Evolutionary conservation across 2,329 filamentous ascomycete genomes (phyloP).

Genomic region (Ramularia endophylla): DNA sequence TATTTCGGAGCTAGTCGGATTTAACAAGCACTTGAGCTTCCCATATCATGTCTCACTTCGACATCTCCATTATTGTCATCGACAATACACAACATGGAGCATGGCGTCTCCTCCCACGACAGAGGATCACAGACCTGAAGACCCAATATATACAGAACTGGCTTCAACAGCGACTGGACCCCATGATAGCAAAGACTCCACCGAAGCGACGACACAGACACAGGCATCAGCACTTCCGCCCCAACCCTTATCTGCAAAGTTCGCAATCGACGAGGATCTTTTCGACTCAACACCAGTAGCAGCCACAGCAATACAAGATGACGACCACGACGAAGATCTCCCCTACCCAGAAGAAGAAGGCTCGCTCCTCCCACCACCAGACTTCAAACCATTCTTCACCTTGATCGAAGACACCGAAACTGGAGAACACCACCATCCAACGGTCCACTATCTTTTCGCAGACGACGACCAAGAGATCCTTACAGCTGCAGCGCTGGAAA

Average conservation of each 20-base stretch:
- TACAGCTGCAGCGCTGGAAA: conserved; percentile 57
- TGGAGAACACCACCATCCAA: conserved; percentile 72
- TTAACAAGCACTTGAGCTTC: too few relatives aligned
- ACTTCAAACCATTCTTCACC: conserved; percentile 78
- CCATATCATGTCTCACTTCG: too few relatives aligned
- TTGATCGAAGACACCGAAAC: conserved; percentile 71
- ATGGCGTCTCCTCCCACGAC: too few relatives aligned
- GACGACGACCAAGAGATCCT: conserved; percentile 82
- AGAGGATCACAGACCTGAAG: too few relatives aligned
- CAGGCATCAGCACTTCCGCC: background rate
- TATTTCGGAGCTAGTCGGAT: too few relatives aligned
- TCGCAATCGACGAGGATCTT: conserved; percentile 12
- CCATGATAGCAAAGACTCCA: too few relatives aligned
- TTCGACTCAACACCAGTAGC: conserved; percentile 2
- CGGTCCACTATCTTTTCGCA: conserved; percentile 85
- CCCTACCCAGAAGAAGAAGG: conserved; percentile 17
- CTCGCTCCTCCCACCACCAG: conserved; percentile 29
- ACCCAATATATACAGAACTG: too few relatives aligned
- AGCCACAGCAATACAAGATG: background rate
- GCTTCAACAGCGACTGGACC: background rate
- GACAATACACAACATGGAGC: too few relatives aligned
- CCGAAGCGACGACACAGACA: background rate
- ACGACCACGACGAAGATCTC: conserved; percentile 12
- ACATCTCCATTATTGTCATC: too few relatives aligned
- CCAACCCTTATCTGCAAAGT: conserved; percentile 1